phyloP scores from a whole-genome alignment of 148 eudicot species.

The Vaccinium macrocarpon region DNA sequence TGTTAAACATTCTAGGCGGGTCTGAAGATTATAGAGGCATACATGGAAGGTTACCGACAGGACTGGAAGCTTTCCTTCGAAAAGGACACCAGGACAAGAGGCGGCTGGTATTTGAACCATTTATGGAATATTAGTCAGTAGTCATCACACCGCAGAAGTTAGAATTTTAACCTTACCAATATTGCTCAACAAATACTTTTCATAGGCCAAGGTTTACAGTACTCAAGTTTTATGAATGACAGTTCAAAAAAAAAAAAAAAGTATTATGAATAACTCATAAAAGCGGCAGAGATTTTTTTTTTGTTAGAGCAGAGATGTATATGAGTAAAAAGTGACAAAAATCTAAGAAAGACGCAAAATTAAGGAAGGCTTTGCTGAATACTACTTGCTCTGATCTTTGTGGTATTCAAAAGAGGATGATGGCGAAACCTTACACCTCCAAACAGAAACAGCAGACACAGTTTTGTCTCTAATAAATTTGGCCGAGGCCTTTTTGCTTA shows the following conservation, averaged over 20 bases:
- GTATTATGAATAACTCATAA: background rate
- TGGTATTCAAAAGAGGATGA: background rate
- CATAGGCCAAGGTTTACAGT: background rate
- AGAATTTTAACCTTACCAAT: background rate
- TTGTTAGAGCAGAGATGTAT: background rate
- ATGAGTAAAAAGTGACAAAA: background rate
- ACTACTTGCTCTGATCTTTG: background rate
- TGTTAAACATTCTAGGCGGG: conserved; percentile 58
- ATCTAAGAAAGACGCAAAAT: background rate
- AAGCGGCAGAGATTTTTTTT: background rate
- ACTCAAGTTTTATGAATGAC: too few relatives aligned
- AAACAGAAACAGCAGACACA: background rate
- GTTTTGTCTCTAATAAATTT: background rate
- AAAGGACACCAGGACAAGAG: conserved; percentile 83
- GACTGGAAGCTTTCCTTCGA: conserved; percentile 94
- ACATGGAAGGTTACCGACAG: conserved; percentile 95
- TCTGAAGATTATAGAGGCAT: conserved; percentile 83
- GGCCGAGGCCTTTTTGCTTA: background rate
- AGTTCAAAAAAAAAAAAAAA: too few relatives aligned
- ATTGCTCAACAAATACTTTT: background rate
- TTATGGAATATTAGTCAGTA: background rate
- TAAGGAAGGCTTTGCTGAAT: background rate
- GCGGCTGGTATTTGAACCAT: conserved; percentile 78
- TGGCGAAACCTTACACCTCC: background rate
- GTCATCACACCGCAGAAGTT: background rate